Conservation (phyloP, 768 basidiomycete species). For the Leucocoprinus leucothites region DNA sequence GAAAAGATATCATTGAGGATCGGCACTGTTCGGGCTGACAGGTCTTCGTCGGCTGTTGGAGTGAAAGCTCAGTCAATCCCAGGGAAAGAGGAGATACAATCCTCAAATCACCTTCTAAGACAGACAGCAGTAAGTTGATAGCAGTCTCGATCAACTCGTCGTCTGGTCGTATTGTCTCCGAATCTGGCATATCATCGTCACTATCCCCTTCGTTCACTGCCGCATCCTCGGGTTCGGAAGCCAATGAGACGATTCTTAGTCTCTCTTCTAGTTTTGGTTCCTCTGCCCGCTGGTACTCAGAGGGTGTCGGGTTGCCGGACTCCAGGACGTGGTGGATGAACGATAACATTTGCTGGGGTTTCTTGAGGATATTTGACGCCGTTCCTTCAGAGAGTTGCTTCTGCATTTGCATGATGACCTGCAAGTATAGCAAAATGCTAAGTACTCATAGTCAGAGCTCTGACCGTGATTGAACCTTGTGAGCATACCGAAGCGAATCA, state of each 20-base stretch:
- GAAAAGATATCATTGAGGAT: conserved; percentile 70
- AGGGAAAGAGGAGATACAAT: neutral
- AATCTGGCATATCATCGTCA: conserved; percentile 51
- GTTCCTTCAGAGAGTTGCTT: conserved; percentile 55
- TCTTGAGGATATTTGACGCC: conserved; percentile 52
- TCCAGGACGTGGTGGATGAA: conserved; percentile 82
- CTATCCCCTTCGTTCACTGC: conserved; percentile 49
- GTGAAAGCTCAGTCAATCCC: neutral
- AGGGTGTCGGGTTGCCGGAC: conserved; percentile 28
- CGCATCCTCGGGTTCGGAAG: conserved; percentile 35
- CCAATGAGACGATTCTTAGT: conserved; percentile 28
- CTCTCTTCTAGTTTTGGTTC: conserved; percentile 12
- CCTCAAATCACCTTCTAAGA: conserved; percentile 72
- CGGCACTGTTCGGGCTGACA: conserved; percentile 59
- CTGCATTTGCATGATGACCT: conserved; percentile 83
- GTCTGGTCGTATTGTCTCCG: conserved; percentile 37
- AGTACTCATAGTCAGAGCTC: neutral
- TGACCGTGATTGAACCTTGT: neutral
- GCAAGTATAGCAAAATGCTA: conserved; percentile 72
- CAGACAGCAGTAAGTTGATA: conserved; percentile 75
- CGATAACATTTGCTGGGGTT: conserved; percentile 72
- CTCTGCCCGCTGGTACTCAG: conserved; percentile 19
- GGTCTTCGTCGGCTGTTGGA: conserved; percentile 46
- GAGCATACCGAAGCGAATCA: conserved; percentile 51
- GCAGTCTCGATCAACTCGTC: conserved; percentile 76